Base-by-base conservation (phyloP, 352 stramenopile species). In the Phytopythium montanum region DNA sequence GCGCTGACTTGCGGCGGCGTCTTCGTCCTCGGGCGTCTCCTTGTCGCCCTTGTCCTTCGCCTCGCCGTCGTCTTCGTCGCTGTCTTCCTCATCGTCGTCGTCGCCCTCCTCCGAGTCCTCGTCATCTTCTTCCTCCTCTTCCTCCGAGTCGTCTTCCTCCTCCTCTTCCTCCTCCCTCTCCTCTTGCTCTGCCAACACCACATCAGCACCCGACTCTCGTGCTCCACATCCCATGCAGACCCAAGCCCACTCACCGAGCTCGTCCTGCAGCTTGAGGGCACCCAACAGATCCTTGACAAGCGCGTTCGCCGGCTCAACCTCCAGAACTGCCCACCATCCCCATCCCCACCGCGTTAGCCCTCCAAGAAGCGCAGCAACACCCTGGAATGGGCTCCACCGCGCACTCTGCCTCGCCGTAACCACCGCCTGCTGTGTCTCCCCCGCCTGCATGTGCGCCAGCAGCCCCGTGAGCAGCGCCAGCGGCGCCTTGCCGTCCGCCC, bases 271-370 rank as follows among this genome's bases (percentile, higher is more conserved):
- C 65, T 81, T 83, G 70, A 92, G 74, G 13, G 78, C 80, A 3
- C 48, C 68, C 26, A 92, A 29, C 9, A 92, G 59, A 60, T 92
- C 82, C 42, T 73, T 67, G 36, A 92, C 82, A 18, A 92, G 73
- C 7, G 66, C 52, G 53, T 92, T 90, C 7, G 75, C 52, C n/a
- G 80, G 80, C 60, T 92, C 82, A 13, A 69, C 44, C 16, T 70
- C 59, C 48, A 92, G 44, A 59, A 92, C 82, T 92, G 21, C 12
- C 5, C 23, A 42, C 19, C 38, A 19, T 18, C 23, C 26, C 9
- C 38, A n/a, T 25, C 23, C 26, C 42, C 10, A 19, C 8, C 23
- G 45, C 10, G 3, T 38, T 34, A 25, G 23, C 4, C 23, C 46
- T 14, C 10, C 14, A 5, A 25, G 25, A 16, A 7, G 25, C 16